Base-by-base conservation (phyloP, 2,329 filamentous ascomycete species). In the Pezicula neosporulosa region DNA sequence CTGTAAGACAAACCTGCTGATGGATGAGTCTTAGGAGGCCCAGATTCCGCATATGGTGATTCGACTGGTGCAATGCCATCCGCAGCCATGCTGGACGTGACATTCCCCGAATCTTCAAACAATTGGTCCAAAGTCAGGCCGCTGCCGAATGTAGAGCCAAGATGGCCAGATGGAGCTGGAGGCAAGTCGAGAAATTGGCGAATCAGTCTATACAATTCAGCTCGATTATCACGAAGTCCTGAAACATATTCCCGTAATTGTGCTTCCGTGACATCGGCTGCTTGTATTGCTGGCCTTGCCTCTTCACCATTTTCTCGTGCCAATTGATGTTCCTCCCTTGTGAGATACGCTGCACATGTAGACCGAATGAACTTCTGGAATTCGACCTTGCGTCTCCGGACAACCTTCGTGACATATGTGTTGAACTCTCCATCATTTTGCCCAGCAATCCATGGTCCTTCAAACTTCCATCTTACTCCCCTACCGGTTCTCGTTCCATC, bases 391-490 rank as follows among this genome's bases (percentile, higher is more conserved):
- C 70, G 76, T 13, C 70, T 73, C 46, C 77, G 74, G 38, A 87
- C 79, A 19, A 71, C 69, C 59, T 74, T 81, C 47, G 72, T 64
- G 12, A 87, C 52, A 60, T 81, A 87, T 27, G 66, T 63, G 24
- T 76, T 68, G 62, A 88, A 86, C 13, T 82, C 74, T 16, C 82
- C 82, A 54, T 83, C 75, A 4, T 74, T 77, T 72, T 85, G 76
- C 41, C 80, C 79, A 33, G 82, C 82, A 33, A 87, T 72, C 83
- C 83, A 87, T 3, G 85, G 85, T 0, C 85, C 85, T 24, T 70
- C 69, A 57, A 86, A 87, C 64, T 83, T 86, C 85, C 85, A 88
- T 56, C 83, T 75, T 58, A 72, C 73, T 55, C 77, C 75, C 9
- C 57, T 47, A 24, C 71, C 68, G 35, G 65, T 60, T 38, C 70